A percentile compares a stretch with the other conserved stretches of the same genome.
These are phyloP conservation scores for Colletotrichum tanaceti DNA, from an alignment of 2,329 filamentous ascomycete genomes.

Conservation along the genomic window DNA sequence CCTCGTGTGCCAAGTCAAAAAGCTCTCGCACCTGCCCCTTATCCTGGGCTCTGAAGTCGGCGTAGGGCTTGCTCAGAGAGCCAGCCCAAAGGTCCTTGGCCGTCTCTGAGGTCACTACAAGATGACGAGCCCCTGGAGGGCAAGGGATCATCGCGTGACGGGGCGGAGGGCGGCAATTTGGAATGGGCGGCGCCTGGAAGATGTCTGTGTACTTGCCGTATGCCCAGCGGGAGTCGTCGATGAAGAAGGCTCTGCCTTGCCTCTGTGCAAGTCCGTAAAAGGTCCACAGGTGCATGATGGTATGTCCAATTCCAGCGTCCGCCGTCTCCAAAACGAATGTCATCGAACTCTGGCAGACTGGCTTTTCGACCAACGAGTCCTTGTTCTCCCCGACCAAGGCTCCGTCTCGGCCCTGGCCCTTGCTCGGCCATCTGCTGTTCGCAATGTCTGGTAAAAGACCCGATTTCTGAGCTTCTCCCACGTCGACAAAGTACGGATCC, in stretches of 20 bases:
- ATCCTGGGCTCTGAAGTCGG: slow-evolving; percentile 57
- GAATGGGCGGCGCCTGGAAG: slow-evolving; percentile 74
- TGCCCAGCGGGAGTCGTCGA: slow-evolving; percentile 86
- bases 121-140: slow-evolving; percentile 78
- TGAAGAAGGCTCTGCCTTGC: slow-evolving; percentile 81
- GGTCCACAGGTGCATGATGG: slow-evolving; percentile 84
- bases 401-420: slow-evolving; percentile 43
- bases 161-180: slow-evolving; percentile 77
- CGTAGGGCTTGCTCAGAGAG: slow-evolving; percentile 64
- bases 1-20: slow-evolving; percentile 74
- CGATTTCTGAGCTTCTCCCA: slow-evolving; percentile 74
- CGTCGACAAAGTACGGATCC: slow-evolving; percentile 79
- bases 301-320: slow-evolving; percentile 81
- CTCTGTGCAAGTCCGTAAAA: slow-evolving; percentile 82
- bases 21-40: slow-evolving; percentile 64
- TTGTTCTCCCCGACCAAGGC: slow-evolving; percentile 61
- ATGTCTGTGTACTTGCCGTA: slow-evolving; percentile 81
- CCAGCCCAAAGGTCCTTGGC: slow-evolving; percentile 72
- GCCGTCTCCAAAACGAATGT: slow-evolving; percentile 80
- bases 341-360: slow-evolving; percentile 76
- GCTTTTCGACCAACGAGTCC: slow-evolving; percentile 57
- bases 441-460: slow-evolving; percentile 66
- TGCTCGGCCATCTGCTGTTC: slow-evolving; percentile 40
- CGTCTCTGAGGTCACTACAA: slow-evolving; percentile 79
- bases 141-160: slow-evolving; percentile 82